phyloP scores from a whole-genome alignment of 352 stramenopile genomes.

The Salisapilia sapeloensis region DNA sequence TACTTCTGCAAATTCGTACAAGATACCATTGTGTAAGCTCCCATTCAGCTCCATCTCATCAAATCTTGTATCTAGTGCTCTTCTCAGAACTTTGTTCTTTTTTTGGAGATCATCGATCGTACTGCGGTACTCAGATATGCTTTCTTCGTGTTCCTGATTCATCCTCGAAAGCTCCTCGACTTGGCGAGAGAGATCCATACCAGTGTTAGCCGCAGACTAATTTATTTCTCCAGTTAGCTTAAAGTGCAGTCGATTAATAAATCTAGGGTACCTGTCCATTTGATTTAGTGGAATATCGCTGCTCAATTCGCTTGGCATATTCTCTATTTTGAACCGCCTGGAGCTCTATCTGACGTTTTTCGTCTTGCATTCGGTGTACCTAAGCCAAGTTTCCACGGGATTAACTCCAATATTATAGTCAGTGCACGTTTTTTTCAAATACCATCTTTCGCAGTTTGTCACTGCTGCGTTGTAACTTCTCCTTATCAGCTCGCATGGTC shows the following conservation, averaged over 20 bases:
- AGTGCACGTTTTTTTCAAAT: too few relatives aligned
- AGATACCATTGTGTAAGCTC: slow-evolving; percentile 46
- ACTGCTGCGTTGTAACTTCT: too few relatives aligned
- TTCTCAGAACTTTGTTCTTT: slow-evolving; percentile 51
- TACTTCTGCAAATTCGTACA: slow-evolving; percentile 57
- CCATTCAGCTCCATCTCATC: slow-evolving; percentile 50
- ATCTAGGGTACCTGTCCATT: slow-evolving; percentile 38
- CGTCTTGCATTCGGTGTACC: slow-evolving; percentile 54
- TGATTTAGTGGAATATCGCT: slow-evolving; percentile 61
- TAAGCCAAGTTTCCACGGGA: too few relatives aligned
- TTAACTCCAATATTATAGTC: too few relatives aligned
- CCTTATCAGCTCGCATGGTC: too few relatives aligned
- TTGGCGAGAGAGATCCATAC: slow-evolving; percentile 25
- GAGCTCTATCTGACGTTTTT: slow-evolving; percentile 60
- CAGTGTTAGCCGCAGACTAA: slow-evolving; percentile 41
- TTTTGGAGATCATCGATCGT: slow-evolving; percentile 17
- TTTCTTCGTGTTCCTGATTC: slow-evolving; percentile 9
- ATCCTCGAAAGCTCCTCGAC: slow-evolving; percentile 22
- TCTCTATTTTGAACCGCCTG: slow-evolving; percentile 70
- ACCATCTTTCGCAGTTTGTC: too few relatives aligned
- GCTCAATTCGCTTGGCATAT: slow-evolving; percentile 76
- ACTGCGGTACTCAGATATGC: slow-evolving; percentile 6
- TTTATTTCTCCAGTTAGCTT: neutral
- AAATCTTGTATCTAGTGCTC: slow-evolving; percentile 47
- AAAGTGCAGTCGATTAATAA: neutral